A percentile compares a stretch with the other conserved stretches of the same genome.
phyloP scores from a whole-genome alignment of 768 basidiomycete genomes.

The Russula compacta region DNA sequence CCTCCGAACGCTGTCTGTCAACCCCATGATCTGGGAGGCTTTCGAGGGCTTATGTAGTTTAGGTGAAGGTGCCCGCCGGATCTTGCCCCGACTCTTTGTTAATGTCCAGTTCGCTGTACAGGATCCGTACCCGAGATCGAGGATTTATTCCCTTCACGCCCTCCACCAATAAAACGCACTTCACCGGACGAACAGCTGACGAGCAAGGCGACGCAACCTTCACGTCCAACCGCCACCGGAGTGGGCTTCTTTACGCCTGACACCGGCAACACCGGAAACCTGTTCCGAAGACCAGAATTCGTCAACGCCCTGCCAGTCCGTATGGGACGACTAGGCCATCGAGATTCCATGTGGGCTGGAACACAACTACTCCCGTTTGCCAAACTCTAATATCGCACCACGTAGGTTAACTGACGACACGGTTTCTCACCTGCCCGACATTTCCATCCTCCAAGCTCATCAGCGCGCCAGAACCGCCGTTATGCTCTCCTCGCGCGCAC shows the following conservation, averaged over 20 bases:
- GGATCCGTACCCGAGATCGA: constrained; percentile 66
- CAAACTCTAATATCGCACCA: constrained; percentile 1
- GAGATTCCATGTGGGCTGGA: constrained; percentile 53
- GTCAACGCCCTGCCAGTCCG: constrained; percentile 48
- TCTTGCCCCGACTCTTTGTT: constrained; percentile 4
- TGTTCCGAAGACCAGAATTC: constrained; percentile 44
- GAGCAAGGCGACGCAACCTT: constrained; percentile 27
- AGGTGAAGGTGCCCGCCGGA: constrained; percentile 36
- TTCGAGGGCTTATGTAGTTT: constrained; percentile 78
- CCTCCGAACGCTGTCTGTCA: constrained; percentile 56
- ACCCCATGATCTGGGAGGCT: constrained; percentile 88
- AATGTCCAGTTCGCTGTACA: constrained; percentile 25
- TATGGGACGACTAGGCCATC: constrained; percentile 43
- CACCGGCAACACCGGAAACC: constrained; percentile 42
- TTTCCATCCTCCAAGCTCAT: constrained; percentile 44
- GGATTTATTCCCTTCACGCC: constrained; percentile 58
- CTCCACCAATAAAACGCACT: constrained; percentile 43
- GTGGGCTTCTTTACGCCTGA: constrained; percentile 74
- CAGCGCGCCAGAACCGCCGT: constrained; percentile 31
- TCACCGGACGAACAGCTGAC: constrained; percentile 43
- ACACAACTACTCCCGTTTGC: neutral
- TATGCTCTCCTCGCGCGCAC: constrained; percentile 42
- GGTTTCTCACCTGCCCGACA: constrained; percentile 44
- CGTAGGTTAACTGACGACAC: constrained; percentile 37
- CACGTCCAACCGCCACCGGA: constrained; percentile 49